These are phyloP conservation scores for Xylaria sp. DNA, from an alignment of 2,329 filamentous ascomycete species.

Conservation along the genomic window DNA sequence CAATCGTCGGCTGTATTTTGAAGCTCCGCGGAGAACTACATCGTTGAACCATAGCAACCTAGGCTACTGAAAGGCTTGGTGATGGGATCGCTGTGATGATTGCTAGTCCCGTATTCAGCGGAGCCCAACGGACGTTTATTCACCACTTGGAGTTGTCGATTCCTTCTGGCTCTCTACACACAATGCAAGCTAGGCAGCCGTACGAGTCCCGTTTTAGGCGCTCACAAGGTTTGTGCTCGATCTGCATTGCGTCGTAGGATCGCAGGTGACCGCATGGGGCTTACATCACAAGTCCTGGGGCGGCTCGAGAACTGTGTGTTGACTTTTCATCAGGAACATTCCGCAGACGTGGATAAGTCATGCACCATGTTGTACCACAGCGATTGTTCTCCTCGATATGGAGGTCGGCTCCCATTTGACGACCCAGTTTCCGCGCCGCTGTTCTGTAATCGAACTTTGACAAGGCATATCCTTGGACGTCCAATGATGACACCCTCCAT, in stretches of 20 bases:
- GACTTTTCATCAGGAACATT: constrained; percentile 2
- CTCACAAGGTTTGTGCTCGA: not conserved
- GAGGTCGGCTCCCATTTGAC: constrained; percentile 13
- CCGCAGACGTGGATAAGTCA: constrained; percentile 9
- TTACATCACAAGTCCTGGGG: constrained; percentile 15
- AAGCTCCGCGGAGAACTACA: not conserved
- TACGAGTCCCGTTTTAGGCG: not conserved
- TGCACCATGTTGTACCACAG: constrained; percentile 9
- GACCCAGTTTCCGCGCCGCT: constrained; percentile 1
- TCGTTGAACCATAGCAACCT: not conserved
- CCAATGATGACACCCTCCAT: constrained; percentile 15
- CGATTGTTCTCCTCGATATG: constrained; percentile 7
- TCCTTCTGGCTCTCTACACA: not conserved
- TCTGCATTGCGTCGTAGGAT: constrained; percentile 14
- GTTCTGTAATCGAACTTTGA: constrained; percentile 1
- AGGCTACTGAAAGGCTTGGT: not conserved
- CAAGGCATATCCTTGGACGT: not conserved
- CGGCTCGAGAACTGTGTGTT: constrained; percentile 1
- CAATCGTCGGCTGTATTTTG: not conserved
- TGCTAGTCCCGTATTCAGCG: not conserved
- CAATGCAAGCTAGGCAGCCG: not conserved
- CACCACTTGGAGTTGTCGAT: not conserved
- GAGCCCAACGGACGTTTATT: not conserved
- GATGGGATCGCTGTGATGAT: not conserved
- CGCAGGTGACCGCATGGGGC: constrained; percentile 12